Base-by-base conservation (phyloP, 2,329 filamentous ascomycete species). In the Leptosphaerulina australis region DNA sequence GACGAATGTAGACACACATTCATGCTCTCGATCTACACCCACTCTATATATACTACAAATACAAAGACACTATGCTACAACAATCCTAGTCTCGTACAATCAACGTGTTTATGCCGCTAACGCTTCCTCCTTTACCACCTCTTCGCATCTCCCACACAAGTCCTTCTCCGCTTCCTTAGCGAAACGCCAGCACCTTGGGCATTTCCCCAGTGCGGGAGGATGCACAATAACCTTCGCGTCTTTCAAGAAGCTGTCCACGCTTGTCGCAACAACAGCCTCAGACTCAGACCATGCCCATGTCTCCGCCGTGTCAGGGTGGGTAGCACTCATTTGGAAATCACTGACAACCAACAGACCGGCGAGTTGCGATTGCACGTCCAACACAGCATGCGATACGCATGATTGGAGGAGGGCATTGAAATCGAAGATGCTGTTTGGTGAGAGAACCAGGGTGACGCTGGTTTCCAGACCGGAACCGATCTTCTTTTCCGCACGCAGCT, bases 121-220 rank as follows among this genome's bases (percentile, higher is more conserved):
- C n/a, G n/a, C n/a, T n/a, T n/a, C 31, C 17, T 56, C 53, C 30
- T 45, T 53, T 7, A 93, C 81, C 26, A 87, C 83, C 10, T 83
- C 81, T 22, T 86, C 84, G 70, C 93, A 97, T 66, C 91, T 79
- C 38, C 72, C 74, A 72, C 93, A 97, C 14, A 96, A 75, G 29
- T 76, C 71, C 14, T 88, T 84, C 60, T 87, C 80, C 37, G 74
- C 74, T n/a, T 81, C 77, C n/a, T 88, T 86, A 18, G 88, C 80
- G 71, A 90, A 96, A 55, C 88, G 84, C 94, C 94, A 99, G 75
- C 94, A 99, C 40, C 94, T 81, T 0, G 83, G 80, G 70, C 94
- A 99, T 72, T 97, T 99, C 36, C 79, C 74, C 10, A 76, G 72
- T 11, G 70, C 70, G 0, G 85, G 80, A 8, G 80, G 74, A 37